Percentiles rank a stretch among this genome's conserved stretches.
Conservation (phyloP, 495 filamentous ascomycete species). For the Ascodesmis nigricans region DNA sequence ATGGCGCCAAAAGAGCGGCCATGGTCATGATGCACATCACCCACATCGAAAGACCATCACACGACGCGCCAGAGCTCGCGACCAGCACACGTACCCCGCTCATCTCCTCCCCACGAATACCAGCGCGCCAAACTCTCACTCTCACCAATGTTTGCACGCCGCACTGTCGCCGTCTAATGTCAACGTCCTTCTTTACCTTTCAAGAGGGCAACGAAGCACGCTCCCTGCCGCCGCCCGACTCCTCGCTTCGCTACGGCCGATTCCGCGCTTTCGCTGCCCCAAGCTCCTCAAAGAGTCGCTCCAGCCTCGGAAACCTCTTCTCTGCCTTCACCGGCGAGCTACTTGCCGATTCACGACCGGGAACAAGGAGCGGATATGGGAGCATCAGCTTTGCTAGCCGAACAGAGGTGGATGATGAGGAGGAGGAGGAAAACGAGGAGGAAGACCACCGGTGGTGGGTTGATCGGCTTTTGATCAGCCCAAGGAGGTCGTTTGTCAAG, state of each 20-base stretch:
- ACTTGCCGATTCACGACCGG: constrained; percentile 3
- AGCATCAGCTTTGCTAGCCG: constrained; percentile 11
- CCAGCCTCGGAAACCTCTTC: constrained; percentile 14
- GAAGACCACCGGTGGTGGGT: constrained; percentile 20
- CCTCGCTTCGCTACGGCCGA: constrained; percentile 33
- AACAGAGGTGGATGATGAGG: constrained; percentile 16
- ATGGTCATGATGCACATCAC: too few species aligned
- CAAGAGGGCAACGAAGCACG: constrained; percentile 35
- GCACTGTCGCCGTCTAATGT: constrained; percentile 27
- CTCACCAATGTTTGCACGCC: too few species aligned
- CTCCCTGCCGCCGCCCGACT: constrained; percentile 23
- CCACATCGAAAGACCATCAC: too few species aligned
- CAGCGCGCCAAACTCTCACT: too few species aligned
- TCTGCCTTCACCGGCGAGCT: constrained; percentile 7
- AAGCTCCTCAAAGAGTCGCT: constrained; percentile 17
- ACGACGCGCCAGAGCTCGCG: too few species aligned
- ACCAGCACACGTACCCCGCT: too few species aligned
- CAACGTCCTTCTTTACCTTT: constrained; percentile 36
- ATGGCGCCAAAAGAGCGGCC: too few species aligned
- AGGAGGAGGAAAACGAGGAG: constrained; percentile 21
- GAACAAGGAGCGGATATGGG: constrained; percentile 13
- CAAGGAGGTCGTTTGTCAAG: constrained; percentile 30
- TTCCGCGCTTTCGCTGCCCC: constrained; percentile 32
- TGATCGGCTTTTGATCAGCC: constrained; percentile 33
- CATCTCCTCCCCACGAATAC: too few species aligned